phyloP scores from a whole-genome alignment of 768 basidiomycete species.

The Suillus occidentalis region DNA sequence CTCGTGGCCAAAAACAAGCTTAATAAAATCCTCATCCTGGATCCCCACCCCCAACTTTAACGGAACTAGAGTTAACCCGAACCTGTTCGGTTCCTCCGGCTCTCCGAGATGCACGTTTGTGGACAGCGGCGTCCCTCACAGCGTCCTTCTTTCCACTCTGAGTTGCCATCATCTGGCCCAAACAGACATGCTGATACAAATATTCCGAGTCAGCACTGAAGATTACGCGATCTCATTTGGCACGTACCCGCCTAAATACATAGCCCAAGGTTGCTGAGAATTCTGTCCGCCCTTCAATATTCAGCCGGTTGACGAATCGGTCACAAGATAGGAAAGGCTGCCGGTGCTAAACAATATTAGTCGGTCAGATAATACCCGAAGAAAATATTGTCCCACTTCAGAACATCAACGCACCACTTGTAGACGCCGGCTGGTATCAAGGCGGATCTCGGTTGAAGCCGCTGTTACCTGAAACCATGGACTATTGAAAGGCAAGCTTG shows the following conservation, averaged over 20 bases:
- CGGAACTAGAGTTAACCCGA: slow-evolving; percentile 60
- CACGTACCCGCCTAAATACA: slow-evolving; percentile 42
- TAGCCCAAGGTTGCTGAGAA: slow-evolving; percentile 71
- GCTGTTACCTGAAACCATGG: neutral
- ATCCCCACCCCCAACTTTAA: slow-evolving; percentile 67
- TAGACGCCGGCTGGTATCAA: neutral
- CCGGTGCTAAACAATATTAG: neutral
- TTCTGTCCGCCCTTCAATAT: slow-evolving; percentile 53
- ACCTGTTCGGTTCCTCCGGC: slow-evolving; percentile 57
- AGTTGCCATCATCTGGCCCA: slow-evolving; percentile 64
- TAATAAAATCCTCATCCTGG: slow-evolving; percentile 54
- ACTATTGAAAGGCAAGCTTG: neutral
- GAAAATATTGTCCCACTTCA: neutral
- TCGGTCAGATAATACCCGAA: neutral
- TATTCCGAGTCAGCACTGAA: neutral
- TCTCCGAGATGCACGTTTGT: slow-evolving; percentile 64
- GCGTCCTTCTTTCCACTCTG: slow-evolving; percentile 54
- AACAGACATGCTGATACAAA: slow-evolving; percentile 60
- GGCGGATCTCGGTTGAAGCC: neutral
- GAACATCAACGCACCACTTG: neutral
- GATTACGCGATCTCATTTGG: neutral
- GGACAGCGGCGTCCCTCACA: slow-evolving; percentile 58
- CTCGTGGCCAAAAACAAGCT: slow-evolving; percentile 56
- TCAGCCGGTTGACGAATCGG: neutral
- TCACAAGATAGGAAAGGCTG: neutral